Evolutionary conservation across 1,284 basidiomycete species (phyloP).

Genomic region (Meira nashicola): DNA sequence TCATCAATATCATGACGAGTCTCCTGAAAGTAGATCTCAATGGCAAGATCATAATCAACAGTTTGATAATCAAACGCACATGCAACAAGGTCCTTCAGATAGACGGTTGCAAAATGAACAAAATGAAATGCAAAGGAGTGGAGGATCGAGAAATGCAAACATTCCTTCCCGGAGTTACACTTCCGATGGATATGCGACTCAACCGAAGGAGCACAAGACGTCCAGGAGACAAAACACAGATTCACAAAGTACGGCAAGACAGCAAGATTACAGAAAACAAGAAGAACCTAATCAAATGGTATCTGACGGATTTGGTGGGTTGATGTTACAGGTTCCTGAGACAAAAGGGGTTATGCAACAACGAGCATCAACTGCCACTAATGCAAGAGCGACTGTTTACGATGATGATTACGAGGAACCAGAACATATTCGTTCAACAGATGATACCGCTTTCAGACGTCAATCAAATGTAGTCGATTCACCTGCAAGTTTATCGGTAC

Average conservation of each 20-base stretch:
- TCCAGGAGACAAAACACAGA: neutral
- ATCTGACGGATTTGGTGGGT: neutral
- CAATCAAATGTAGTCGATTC: neutral
- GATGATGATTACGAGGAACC: conserved; percentile 21
- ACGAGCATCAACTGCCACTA: neutral
- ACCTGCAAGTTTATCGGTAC: conserved; percentile 10
- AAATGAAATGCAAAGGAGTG: too few species aligned
- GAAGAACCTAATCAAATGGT: neutral
- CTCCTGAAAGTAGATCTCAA: neutral
- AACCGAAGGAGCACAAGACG: neutral
- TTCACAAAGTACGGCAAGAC: conserved; percentile 1
- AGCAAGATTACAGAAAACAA: neutral
- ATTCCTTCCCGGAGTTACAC: too few species aligned
- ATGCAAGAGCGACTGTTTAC: conserved; percentile 15
- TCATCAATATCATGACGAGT: neutral
- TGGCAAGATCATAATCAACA: too few species aligned
- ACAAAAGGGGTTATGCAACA: neutral
- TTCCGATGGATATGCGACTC: too few species aligned
- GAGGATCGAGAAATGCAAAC: too few species aligned
- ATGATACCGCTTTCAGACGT: neutral
- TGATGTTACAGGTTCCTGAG: neutral
- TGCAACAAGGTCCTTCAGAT: too few species aligned
- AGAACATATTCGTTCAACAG: neutral
- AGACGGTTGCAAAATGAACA: too few species aligned
- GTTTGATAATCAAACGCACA: too few species aligned